phyloP scores from a whole-genome alignment of 805 yeast species.

The Myxozyma geophila region DNA sequence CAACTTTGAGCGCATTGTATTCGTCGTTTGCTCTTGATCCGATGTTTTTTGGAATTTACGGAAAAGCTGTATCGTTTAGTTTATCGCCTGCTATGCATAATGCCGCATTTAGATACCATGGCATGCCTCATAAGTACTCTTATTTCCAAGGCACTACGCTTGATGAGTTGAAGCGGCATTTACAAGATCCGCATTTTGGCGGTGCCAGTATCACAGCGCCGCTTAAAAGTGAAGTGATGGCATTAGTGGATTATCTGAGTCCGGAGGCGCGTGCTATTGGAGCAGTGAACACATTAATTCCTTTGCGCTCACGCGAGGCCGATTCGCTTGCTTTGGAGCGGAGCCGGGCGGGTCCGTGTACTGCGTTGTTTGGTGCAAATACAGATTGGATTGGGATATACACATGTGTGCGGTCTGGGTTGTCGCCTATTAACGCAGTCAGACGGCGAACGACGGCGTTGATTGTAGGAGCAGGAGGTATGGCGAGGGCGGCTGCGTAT shows the following conservation, averaged over 20 bases:
- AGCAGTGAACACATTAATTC: constrained; percentile 85
- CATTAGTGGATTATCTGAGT: constrained; percentile 64
- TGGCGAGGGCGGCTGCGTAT: constrained; percentile 91
- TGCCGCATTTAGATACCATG: constrained; percentile 72
- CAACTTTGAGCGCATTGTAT: constrained; percentile 6
- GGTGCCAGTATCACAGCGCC: constrained; percentile 95
- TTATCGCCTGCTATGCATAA: constrained; percentile 86
- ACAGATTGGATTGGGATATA: constrained; percentile 94
- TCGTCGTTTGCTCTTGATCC: constrained; percentile 1
- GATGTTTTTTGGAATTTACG: constrained; percentile 38
- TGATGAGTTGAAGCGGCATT: constrained; percentile 49
- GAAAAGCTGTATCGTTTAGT: constrained; percentile 50
- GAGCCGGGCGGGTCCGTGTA: neutral
- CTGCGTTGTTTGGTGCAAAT: constrained; percentile 66
- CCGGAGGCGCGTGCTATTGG: constrained; percentile 82
- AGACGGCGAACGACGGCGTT: constrained; percentile 59
- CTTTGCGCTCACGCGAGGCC: constrained; percentile 39
- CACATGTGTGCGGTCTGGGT: constrained; percentile 61
- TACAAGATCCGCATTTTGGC: constrained; percentile 57
- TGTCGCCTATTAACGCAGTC: constrained; percentile 38
- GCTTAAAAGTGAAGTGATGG: constrained; percentile 75
- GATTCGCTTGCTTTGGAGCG: neutral
- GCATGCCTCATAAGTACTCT: constrained; percentile 73
- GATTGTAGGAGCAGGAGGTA: constrained; percentile 95
- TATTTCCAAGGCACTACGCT: constrained; percentile 57